Conservation (phyloP, 73 alveolate genomes). For the Paramecium sonneborni region DNA sequence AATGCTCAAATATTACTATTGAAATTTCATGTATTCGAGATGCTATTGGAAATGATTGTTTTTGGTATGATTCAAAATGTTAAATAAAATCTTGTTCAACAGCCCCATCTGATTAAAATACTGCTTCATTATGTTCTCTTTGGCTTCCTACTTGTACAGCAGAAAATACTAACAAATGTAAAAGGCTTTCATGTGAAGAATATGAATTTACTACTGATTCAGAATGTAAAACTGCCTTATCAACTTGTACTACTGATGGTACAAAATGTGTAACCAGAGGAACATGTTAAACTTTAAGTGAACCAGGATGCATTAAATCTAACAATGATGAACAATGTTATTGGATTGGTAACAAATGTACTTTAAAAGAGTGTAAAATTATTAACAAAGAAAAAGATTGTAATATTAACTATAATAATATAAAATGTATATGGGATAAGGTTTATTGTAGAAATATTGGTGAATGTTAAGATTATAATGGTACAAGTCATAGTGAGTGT, state of each 20-base stretch:
- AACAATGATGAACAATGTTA: background rate
- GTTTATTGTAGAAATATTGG: background rate
- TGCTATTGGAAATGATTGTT: background rate
- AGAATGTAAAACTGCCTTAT: background rate
- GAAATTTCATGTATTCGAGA: background rate
- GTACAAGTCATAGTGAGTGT: background rate
- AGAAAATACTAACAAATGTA: background rate
- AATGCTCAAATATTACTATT: background rate
- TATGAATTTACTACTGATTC: slow-evolving; percentile 32
- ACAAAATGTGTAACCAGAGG: slow-evolving; percentile 6
- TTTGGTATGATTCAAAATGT: background rate
- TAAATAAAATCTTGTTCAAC: background rate
- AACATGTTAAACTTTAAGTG: background rate
- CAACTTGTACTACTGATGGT: slow-evolving; percentile 29
- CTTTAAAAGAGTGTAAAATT: background rate
- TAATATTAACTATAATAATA: background rate
- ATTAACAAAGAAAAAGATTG: background rate
- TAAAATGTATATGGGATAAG: slow-evolving; percentile 2
- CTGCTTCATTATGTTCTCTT: background rate
- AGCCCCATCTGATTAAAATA: background rate
- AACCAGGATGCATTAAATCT: background rate
- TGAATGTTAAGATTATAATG: background rate
- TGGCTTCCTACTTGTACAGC: slow-evolving; percentile 36
- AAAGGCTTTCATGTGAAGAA: background rate
- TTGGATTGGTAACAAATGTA: slow-evolving; percentile 12